Conservation (phyloP, 73 alveolate species). For the Paramecium tetraurelia region DNA sequence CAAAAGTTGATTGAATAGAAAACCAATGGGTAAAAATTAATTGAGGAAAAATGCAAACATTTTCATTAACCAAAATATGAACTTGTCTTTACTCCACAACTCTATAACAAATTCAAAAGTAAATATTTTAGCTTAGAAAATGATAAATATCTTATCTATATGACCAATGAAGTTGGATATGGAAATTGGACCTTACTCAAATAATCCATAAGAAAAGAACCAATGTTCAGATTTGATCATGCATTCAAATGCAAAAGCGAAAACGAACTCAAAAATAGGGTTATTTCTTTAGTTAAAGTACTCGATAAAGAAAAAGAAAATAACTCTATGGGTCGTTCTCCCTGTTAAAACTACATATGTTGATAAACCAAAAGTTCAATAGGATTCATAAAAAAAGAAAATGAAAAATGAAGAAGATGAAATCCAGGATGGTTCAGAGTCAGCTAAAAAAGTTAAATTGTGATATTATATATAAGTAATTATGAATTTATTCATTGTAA, state of each 20-base stretch:
- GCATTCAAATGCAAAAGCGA: constrained; percentile 91
- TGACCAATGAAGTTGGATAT: constrained; percentile 88
- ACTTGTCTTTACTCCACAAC: constrained; percentile 44
- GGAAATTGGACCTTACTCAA: constrained; percentile 96
- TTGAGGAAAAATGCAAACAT: constrained; percentile 75
- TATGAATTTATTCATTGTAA: neutral
- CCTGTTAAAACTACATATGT: neutral
- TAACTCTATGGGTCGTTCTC: neutral
- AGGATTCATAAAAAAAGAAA: neutral
- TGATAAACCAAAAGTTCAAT: neutral
- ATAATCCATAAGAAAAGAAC: constrained; percentile 83
- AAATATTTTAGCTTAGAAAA: constrained; percentile 77
- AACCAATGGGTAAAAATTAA: constrained; percentile 65
- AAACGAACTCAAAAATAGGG: constrained; percentile 93
- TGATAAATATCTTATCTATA: constrained; percentile 82
- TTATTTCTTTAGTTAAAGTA: constrained; percentile 88
- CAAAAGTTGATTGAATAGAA: constrained; percentile 73
- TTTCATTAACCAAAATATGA: constrained; percentile 54
- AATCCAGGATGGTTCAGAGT: neutral
- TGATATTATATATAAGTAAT: neutral
- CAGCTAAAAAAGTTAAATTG: neutral
- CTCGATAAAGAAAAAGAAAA: constrained; percentile 87
- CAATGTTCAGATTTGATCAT: constrained; percentile 92
- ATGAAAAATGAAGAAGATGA: constrained; percentile 2
- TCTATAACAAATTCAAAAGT: constrained; percentile 72